A percentile compares a stretch with the other conserved stretches of the same genome.
phyloP scores from a whole-genome alignment of 2,329 filamentous ascomycete species.

The Penicillium occitanis region DNA sequence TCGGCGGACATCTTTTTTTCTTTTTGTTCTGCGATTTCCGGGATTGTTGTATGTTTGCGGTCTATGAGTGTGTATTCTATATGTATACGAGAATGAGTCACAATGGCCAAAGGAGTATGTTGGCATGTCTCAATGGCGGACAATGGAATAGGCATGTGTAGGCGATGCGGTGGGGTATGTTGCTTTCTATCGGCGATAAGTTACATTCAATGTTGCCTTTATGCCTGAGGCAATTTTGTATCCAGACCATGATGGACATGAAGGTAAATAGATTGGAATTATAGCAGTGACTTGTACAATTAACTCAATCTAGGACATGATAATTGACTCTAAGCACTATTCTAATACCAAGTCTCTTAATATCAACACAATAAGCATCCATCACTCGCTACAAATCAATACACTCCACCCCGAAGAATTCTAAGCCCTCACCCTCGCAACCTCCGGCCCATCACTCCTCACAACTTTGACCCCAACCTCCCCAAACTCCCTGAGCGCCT shows the following conservation, averaged over 20 bases:
- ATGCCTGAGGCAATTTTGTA: background rate
- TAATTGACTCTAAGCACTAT: background rate
- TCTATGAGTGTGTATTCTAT: background rate
- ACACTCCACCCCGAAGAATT: background rate
- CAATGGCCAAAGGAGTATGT: background rate
- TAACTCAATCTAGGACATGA: no score
- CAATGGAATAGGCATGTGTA: background rate
- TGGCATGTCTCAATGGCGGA: background rate
- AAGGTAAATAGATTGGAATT: background rate
- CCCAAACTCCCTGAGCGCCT: constrained; percentile 55
- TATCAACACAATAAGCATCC: background rate
- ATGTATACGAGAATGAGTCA: background rate
- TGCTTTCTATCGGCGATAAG: background rate
- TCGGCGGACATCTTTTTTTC: constrained; percentile 23
- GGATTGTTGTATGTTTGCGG: background rate
- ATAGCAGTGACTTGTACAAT: no score
- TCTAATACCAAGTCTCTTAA: background rate
- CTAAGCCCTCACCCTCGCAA: constrained; percentile 48
- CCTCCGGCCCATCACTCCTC: constrained; percentile 55
- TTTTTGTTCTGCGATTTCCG: background rate
- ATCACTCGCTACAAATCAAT: background rate
- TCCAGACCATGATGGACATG: background rate
- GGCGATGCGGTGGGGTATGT: constrained; percentile 5
- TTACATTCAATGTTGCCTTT: background rate
- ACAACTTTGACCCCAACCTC: constrained; percentile 64